These are phyloP conservation scores for Skeletonema menzelii DNA, from an alignment of 108 stramenopile species.

Conservation along the genomic window DNA sequence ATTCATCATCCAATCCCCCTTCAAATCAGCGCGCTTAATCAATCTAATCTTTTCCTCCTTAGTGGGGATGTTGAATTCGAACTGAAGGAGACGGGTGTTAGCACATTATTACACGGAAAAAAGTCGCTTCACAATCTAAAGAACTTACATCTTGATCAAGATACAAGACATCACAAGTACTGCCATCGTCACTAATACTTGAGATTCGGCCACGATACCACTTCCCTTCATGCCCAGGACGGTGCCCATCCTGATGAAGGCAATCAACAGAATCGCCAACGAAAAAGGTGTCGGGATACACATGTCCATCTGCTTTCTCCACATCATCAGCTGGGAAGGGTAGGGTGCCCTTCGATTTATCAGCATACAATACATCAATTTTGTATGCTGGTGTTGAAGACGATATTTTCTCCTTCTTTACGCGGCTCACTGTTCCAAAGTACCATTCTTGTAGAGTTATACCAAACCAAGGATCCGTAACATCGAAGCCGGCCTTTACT, in stretches of 20 bases:
- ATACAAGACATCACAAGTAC: slow-evolving; percentile 32
- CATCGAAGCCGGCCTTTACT: neutral
- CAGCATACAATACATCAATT: neutral
- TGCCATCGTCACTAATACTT: slow-evolving; percentile 29
- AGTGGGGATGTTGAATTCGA: slow-evolving; percentile 39
- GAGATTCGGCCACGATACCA: slow-evolving; percentile 47
- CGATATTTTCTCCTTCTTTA: neutral
- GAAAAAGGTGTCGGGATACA: slow-evolving; percentile 13
- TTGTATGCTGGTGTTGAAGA: neutral
- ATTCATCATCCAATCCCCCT: slow-evolving; percentile 27
- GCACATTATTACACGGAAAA: neutral
- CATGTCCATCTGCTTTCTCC: slow-evolving; percentile 1
- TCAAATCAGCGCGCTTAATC: slow-evolving; percentile 15
- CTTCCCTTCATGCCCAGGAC: neutral
- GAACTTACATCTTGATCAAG: slow-evolving; percentile 39
- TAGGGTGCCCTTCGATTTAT: neutral
- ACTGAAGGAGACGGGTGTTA: slow-evolving; percentile 10
- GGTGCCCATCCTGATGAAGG: slow-evolving; percentile 18
- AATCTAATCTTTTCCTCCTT: slow-evolving; percentile 43
- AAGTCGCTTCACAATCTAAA: neutral
- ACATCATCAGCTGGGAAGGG: slow-evolving; percentile 12
- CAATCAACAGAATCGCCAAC: slow-evolving; percentile 45
- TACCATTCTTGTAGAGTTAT: slow-evolving; percentile 5
- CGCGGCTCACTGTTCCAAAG: slow-evolving; percentile 3
- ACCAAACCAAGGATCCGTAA: slow-evolving; percentile 1